A percentile compares a stretch with the other conserved stretches of the same genome.
Evolutionary conservation across 495 filamentous ascomycete species (phyloP).

Genomic region (Lophiostoma macrostomum): DNA sequence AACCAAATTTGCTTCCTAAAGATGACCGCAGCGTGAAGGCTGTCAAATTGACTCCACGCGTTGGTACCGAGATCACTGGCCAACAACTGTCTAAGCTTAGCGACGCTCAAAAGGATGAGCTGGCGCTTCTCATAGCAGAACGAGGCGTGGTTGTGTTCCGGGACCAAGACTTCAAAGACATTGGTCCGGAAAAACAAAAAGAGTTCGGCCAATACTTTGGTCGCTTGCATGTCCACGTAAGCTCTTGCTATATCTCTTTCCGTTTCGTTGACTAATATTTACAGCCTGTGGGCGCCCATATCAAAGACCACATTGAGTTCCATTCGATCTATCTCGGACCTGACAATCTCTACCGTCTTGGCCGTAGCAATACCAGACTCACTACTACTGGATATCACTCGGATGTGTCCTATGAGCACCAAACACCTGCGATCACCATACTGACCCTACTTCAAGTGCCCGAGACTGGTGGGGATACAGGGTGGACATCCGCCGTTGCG

Average conservation of each 20-base stretch:
- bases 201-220: conserved; percentile 28
- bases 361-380: conserved; percentile 7
- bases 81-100: conserved; percentile 63
- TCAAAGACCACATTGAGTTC: conserved; percentile 29
- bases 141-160: conserved; percentile 73
- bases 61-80: conserved; percentile 70
- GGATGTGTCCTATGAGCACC: conserved; percentile 30
- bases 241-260: neutral
- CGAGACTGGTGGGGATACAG: conserved; percentile 25
- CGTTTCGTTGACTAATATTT: neutral
- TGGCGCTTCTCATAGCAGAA: conserved; percentile 66
- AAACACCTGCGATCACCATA: conserved; percentile 26
- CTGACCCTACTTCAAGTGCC: conserved; percentile 22
- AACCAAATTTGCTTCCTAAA: conserved; percentile 33
- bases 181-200: conserved; percentile 22
- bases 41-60: conserved; percentile 51
- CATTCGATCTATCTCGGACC: conserved; percentile 24
- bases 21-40: conserved; percentile 1
- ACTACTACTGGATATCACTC: conserved; percentile 27
- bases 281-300: conserved; percentile 22
- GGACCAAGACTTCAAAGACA: conserved; percentile 49
- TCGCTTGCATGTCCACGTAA: conserved; percentile 22
- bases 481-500: conserved; percentile 13
- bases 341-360: conserved; percentile 25
- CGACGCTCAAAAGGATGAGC: conserved; percentile 67